Base-by-base conservation (phyloP, 495 filamentous ascomycete genomes). In the Lineolata rhizophorae region DNA sequence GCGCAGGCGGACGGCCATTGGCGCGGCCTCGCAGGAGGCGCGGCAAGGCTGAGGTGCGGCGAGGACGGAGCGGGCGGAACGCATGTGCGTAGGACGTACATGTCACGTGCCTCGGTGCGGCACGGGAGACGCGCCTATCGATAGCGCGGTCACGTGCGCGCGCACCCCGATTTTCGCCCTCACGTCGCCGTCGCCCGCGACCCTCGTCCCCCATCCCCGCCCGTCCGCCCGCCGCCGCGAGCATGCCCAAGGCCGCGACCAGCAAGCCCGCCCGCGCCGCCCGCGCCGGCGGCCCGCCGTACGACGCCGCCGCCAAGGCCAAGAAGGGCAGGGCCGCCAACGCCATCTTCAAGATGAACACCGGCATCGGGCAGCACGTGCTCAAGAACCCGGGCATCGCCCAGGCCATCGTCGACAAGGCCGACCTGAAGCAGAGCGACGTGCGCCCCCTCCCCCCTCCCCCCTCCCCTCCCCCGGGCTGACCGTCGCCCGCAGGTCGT, bases 331-430 rank as follows among this genome's bases (percentile, higher is more conserved):
- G 62, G 24, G 50, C 61, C 22, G 69, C 64, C 38, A 76, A 87
- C 55, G 81, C 76, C 44, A 76, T 92, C 53, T 94, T 93, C 64
- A 70, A 70, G 40, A 76, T 78, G 69, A 81, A 82, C 53, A 81
- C 68, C 34, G 66, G 77, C 44, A 60, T 80, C 31, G 77, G 85
- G 39, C 85, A 95, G 57, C 85, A 95, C 53, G 80, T 95, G 34
- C 63, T 95, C 43, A 92, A 91, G 57, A 94, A 95, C 54, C 84
- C 84, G 12, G 82, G 81, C 36, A 79, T 95, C 35, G 79, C 82
- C 12, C 70, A 83, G 49, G 74, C 75, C 16, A 94, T 91, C 46
- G 72, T 78, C 29, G 64, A 77, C 31, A 95, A 95, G 55, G 80
- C 85, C 17, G 66, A 68, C 35, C 66, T 95, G 12, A 91, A 92